Percentiles rank a stretch among this genome's conserved stretches.
Conservation (phyloP, 257 asterid species). For the Solanum dulcamara region DNA sequence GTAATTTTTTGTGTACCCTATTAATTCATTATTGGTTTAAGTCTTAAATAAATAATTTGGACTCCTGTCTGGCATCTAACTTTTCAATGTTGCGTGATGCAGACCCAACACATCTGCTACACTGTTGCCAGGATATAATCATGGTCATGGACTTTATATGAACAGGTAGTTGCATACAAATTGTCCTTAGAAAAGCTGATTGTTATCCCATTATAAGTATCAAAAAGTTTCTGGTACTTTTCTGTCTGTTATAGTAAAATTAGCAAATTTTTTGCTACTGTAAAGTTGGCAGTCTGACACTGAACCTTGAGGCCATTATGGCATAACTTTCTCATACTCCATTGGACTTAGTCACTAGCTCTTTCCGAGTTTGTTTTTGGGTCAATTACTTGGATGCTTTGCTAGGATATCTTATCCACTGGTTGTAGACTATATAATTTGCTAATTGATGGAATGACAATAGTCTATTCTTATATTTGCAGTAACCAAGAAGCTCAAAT, state of each 20-base stretch:
- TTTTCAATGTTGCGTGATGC: slow-evolving; percentile 10
- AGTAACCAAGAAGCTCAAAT: slow-evolving; percentile 25
- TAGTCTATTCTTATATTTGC: background rate
- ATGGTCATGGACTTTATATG: slow-evolving; percentile 39
- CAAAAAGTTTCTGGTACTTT: background rate
- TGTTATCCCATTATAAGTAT: background rate
- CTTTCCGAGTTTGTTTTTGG: background rate
- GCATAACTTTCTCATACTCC: background rate
- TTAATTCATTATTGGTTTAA: background rate
- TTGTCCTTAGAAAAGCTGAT: background rate
- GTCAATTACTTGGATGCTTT: background rate
- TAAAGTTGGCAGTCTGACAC: background rate
- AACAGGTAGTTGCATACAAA: slow-evolving; percentile 34
- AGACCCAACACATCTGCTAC: slow-evolving; percentile 43
- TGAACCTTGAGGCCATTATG: background rate
- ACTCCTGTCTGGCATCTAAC: background rate
- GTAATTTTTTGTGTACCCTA: slow-evolving; percentile 14
- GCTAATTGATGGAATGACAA: background rate
- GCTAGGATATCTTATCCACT: background rate
- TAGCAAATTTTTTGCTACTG: background rate
- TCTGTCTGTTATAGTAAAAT: background rate
- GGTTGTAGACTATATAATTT: background rate
- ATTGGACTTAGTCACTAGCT: background rate
- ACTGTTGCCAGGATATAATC: slow-evolving; percentile 52
- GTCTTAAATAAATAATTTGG: background rate